Percentiles rank a stretch among this genome's conserved stretches.
Evolutionary conservation across 2,329 filamentous ascomycete genomes (phyloP).

Genomic region (Aspergillus fumigatiaffinis): DNA sequence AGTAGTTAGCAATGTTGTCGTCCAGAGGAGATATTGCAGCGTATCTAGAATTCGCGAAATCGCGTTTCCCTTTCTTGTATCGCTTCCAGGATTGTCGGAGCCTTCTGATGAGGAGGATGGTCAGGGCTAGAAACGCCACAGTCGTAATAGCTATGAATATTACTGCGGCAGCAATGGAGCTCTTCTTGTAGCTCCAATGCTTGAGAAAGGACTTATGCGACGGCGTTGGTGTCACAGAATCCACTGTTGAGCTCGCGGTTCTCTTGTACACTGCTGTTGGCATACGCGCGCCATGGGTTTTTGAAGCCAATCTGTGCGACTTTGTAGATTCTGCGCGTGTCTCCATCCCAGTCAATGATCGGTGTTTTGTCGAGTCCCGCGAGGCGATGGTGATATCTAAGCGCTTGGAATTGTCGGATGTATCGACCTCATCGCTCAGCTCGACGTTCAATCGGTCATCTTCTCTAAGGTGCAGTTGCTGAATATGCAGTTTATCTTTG

Average conservation of each 20-base stretch:
- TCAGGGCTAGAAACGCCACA: slow-evolving; percentile 19
- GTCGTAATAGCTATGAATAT: slow-evolving; percentile 19
- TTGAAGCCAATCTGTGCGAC: not conserved
- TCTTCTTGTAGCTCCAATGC: slow-evolving; percentile 18
- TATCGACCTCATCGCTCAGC: not conserved
- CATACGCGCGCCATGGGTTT: not conserved
- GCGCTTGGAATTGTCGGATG: not conserved
- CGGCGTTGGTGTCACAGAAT: not conserved
- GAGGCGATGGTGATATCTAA: not conserved
- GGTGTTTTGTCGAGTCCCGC: not conserved
- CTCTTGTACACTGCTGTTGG: not conserved
- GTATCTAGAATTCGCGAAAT: slow-evolving; percentile 15
- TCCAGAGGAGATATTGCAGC: slow-evolving; percentile 16
- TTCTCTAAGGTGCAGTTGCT: not conserved
- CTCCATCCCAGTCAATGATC: not conserved
- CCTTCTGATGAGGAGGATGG: slow-evolving; percentile 18
- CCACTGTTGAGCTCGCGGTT: not conserved
- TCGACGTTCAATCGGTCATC: not conserved
- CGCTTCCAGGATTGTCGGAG: slow-evolving; percentile 12
- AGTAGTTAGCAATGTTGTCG: slow-evolving; percentile 17
- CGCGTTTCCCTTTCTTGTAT: slow-evolving; percentile 8
- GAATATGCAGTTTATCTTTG: not conserved
- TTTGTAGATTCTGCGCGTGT: not conserved
- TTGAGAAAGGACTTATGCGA: slow-evolving; percentile 7
- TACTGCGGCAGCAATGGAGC: slow-evolving; percentile 25